Conservation (phyloP, 257 asterid genomes). For the Gentiana straminea region DNA sequence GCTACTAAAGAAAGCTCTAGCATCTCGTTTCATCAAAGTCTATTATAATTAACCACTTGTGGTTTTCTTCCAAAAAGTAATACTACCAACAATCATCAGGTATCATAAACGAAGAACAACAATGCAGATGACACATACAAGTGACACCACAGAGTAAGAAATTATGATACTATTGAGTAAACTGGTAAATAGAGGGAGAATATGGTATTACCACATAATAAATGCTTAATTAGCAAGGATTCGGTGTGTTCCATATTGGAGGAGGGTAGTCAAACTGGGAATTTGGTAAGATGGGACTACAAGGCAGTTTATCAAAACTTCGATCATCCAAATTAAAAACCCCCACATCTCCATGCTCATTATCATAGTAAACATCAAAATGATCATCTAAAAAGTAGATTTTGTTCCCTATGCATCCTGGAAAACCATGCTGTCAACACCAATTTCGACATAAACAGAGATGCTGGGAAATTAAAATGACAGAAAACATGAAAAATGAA, state of each 20-base stretch:
- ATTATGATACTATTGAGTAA: background rate
- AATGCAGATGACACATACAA: too few relatives aligned
- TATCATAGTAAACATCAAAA: constrained; percentile 27
- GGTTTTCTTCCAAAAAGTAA: too few relatives aligned
- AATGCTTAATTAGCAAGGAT: constrained; percentile 29
- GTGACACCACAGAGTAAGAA: too few relatives aligned
- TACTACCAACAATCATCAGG: too few relatives aligned
- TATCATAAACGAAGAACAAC: too few relatives aligned
- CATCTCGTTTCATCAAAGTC: too few relatives aligned
- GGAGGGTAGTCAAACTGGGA: constrained; percentile 22
- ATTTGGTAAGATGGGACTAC: constrained; percentile 39
- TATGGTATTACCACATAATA: constrained; percentile 7
- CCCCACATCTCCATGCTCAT: constrained; percentile 45
- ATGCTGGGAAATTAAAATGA: too few relatives aligned
- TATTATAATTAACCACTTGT: too few relatives aligned
- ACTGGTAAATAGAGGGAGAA: background rate
- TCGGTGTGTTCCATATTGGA: constrained; percentile 78
- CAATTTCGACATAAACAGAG: too few relatives aligned
- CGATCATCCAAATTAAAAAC: constrained; percentile 52
- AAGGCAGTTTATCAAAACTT: constrained; percentile 32
- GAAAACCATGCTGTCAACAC: too few relatives aligned
- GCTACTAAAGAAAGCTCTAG: too few relatives aligned
- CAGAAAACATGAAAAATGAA: too few relatives aligned
- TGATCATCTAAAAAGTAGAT: constrained; percentile 69
- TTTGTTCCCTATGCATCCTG: constrained; percentile 50